phyloP scores from a whole-genome alignment of 2,329 filamentous ascomycete species.

The Cladorrhinum sp. region DNA sequence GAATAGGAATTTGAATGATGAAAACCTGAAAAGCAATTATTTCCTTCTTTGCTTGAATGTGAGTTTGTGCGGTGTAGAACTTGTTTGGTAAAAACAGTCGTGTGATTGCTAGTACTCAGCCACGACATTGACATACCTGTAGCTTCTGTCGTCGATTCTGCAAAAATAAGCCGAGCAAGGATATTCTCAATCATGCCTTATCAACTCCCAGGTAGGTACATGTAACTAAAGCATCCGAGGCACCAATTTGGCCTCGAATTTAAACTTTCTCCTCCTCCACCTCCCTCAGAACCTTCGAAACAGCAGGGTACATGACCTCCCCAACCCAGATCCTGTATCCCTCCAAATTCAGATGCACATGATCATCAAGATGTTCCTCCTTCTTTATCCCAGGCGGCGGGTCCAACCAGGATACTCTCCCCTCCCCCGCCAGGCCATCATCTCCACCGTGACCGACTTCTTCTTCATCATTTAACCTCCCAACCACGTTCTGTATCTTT shows the following conservation, averaged over 20 bases:
- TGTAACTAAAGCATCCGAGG: no score
- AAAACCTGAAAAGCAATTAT: neutral
- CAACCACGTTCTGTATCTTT: neutral
- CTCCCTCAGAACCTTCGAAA: neutral
- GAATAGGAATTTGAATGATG: neutral
- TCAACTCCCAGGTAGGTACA: no score
- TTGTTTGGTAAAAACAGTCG: no score
- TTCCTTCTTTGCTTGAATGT: neutral
- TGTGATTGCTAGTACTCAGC: no score
- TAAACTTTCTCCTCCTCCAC: neutral
- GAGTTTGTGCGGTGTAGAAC: no score
- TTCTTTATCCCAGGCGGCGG: neutral
- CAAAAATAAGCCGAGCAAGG: no score
- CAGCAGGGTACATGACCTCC: constrained; percentile 7
- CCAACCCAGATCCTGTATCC: constrained; percentile 21
- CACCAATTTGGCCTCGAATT: no score
- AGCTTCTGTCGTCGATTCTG: no score
- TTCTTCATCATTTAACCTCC: neutral
- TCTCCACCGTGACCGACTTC: no score
- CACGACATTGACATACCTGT: no score
- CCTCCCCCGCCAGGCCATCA: no score
- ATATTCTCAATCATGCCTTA: no score
- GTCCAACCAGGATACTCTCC: constrained; percentile 9
- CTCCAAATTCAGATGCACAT: constrained; percentile 23
- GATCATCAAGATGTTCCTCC: constrained; percentile 21